Percentiles rank a stretch among this genome's conserved stretches.
These are phyloP conservation scores for Pontederia paniculata DNA, from an alignment of 176 grass and related monocot genomes.

Conservation along the genomic window DNA sequence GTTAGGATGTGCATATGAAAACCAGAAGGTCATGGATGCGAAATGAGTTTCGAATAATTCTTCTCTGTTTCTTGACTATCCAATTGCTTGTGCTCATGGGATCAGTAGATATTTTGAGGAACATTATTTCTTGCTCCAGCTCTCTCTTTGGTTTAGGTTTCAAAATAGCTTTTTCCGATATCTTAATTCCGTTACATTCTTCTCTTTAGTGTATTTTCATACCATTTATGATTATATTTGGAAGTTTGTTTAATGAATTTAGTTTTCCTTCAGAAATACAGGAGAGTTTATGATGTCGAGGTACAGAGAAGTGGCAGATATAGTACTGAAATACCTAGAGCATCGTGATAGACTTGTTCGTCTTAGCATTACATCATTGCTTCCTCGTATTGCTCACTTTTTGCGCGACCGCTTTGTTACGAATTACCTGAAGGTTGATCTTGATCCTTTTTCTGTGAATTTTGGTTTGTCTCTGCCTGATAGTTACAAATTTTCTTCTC, in stretches of 20 bases:
- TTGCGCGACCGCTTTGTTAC: constrained; percentile 95
- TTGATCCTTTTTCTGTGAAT: constrained; percentile 9
- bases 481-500: neutral
- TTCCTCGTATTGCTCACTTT: constrained; percentile 99
- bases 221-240: too few relatives aligned
- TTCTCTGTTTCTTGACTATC: too few relatives aligned
- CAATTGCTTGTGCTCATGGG: too few relatives aligned
- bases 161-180: neutral
- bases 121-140: neutral
- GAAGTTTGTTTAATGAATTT: constrained; percentile 14
- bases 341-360: constrained; percentile 93
- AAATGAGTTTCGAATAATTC: too few relatives aligned
- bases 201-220: too few relatives aligned
- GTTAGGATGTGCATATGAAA: too few relatives aligned
- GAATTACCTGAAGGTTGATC: constrained; percentile 75
- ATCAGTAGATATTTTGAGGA: neutral
- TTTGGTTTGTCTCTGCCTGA: neutral
- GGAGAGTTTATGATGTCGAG: constrained; percentile 99
- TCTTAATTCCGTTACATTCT: neutral
- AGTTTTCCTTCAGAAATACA: constrained; percentile 55
- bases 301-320: constrained; percentile 98
- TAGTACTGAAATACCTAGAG: constrained; percentile 83
- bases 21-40: too few relatives aligned
- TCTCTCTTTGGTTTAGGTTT: too few relatives aligned
- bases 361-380: constrained; percentile 95